phyloP scores from a whole-genome alignment of 768 basidiomycete genomes.

The Sarcodon aspratus region DNA sequence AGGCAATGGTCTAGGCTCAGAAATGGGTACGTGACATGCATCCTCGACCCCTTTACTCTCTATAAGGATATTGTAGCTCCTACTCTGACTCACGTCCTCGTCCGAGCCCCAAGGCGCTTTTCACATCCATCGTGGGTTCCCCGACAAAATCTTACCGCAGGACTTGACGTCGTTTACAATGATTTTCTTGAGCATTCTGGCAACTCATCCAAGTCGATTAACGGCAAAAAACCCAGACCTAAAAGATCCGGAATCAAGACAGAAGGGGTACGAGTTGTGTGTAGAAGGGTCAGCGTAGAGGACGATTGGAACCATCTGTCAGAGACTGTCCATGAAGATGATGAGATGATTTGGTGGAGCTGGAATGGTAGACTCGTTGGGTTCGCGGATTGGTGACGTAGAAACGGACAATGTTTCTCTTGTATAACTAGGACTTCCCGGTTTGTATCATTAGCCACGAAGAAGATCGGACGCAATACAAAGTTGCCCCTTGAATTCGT shows the following conservation, averaged over 20 bases:
- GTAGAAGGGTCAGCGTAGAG: constrained; percentile 7
- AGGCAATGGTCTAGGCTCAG: constrained; percentile 28
- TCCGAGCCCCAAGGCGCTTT: constrained; percentile 37
- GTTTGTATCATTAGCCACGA: too few relatives aligned
- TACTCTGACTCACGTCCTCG: constrained; percentile 34
- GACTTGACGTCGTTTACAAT: constrained; percentile 24
- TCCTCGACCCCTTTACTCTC: background rate
- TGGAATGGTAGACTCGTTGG: constrained; percentile 38
- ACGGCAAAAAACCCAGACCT: constrained; percentile 16
- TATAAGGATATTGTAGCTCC: constrained; percentile 20
- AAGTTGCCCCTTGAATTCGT: too few relatives aligned
- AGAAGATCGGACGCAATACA: too few relatives aligned
- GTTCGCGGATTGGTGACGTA: constrained; percentile 31
- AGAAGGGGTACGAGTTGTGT: constrained; percentile 32
- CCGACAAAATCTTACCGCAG: constrained; percentile 27
- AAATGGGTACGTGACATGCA: constrained; percentile 22
- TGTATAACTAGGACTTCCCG: too few relatives aligned
- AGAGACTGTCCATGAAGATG: constrained; percentile 21
- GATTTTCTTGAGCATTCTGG: constrained; percentile 22
- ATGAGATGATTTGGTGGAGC: constrained; percentile 41
- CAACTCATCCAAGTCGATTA: constrained; percentile 11
- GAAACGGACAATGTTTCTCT: too few relatives aligned
- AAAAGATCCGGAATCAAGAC: constrained; percentile 15
- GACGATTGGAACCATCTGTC: constrained; percentile 4
- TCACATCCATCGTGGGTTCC: constrained; percentile 35